phyloP scores from a whole-genome alignment of 1,284 basidiomycete species.

The Vanrija sp. region DNA sequence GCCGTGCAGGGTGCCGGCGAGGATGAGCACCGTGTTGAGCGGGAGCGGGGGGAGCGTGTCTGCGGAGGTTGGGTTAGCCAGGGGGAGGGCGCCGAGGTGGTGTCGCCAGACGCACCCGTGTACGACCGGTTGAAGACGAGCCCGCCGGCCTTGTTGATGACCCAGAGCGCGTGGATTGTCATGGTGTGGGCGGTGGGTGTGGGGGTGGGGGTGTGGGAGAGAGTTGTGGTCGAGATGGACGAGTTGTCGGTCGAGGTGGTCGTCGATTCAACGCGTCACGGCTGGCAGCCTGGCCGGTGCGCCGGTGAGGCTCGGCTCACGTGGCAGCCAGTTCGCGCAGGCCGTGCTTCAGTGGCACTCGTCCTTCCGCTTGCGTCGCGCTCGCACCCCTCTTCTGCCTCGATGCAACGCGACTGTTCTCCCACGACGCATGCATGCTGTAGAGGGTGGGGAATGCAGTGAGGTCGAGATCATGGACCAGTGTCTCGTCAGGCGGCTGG shows the following conservation, averaged over 20 bases:
- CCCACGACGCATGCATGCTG: too few species aligned
- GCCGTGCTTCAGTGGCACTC: too few species aligned
- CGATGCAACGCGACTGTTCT: too few species aligned
- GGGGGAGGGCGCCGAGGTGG: conserved; percentile 1
- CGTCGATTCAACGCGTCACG: background rate
- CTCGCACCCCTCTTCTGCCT: too few species aligned
- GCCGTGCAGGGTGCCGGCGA: conserved; percentile 94
- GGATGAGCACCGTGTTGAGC: conserved; percentile 95
- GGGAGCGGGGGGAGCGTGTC: conserved; percentile 80
- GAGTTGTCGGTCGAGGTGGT: background rate
- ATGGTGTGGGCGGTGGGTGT: conserved; percentile 13
- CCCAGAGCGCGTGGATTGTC: conserved; percentile 54
- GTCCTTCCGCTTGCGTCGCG: too few species aligned
- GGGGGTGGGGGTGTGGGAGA: background rate
- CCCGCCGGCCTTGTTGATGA: conserved; percentile 98
- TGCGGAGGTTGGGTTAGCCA: conserved; percentile 45
- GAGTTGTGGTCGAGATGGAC: background rate
- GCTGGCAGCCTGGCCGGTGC: too few species aligned
- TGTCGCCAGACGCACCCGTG: conserved; percentile 70
- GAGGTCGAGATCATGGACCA: too few species aligned
- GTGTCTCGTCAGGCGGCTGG: too few species aligned
- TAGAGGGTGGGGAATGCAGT: too few species aligned
- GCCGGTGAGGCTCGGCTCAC: too few species aligned
- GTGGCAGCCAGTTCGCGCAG: too few species aligned
- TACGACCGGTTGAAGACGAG: conserved; percentile 91